Evolutionary conservation across 1,284 basidiomycete species (phyloP).

Genomic region (Mycena citricolor): DNA sequence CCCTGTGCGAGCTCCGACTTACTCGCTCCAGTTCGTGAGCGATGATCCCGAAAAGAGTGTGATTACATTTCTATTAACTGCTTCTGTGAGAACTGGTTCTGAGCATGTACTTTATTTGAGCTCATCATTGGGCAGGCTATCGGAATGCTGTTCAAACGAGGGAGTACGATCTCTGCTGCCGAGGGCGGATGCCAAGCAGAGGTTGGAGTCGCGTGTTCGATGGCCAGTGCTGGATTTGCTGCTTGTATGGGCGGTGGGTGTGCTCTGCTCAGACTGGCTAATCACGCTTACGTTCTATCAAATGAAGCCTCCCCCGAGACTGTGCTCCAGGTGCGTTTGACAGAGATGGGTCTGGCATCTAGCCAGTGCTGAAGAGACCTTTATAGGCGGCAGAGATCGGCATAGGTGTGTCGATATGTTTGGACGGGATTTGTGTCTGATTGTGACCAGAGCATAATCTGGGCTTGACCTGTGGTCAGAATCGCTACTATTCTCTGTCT

Average conservation of each 20-base stretch:
- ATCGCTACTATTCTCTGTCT: background rate
- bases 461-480: conserved; percentile 74
- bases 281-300: conserved; percentile 6
- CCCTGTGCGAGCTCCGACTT: background rate
- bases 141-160: conserved; percentile 97
- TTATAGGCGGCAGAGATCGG: conserved; percentile 90
- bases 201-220: conserved; percentile 87
- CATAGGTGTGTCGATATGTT: conserved; percentile 60
- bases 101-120: conserved; percentile 11
- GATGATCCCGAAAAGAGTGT: conserved; percentile 88
- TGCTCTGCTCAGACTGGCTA: conserved; percentile 9
- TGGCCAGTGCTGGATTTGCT: conserved; percentile 91
- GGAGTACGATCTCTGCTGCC: conserved; percentile 94
- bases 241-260: conserved; percentile 85
- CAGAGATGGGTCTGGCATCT: no score
- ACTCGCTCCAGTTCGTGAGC: conserved; percentile 65
- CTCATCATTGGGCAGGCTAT: conserved; percentile 60
- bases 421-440: background rate
- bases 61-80: conserved; percentile 83
- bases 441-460: conserved; percentile 71
- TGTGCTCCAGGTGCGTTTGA: conserved; percentile 66
- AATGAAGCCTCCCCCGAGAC: conserved; percentile 71
- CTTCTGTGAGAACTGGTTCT: conserved; percentile 52
- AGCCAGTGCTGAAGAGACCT: conserved; percentile 12
- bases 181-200: conserved; percentile 91